These are phyloP conservation scores for Tolypocladium guangdongense DNA, from an alignment of 2,329 filamentous ascomycete species.

Conservation along the genomic window DNA sequence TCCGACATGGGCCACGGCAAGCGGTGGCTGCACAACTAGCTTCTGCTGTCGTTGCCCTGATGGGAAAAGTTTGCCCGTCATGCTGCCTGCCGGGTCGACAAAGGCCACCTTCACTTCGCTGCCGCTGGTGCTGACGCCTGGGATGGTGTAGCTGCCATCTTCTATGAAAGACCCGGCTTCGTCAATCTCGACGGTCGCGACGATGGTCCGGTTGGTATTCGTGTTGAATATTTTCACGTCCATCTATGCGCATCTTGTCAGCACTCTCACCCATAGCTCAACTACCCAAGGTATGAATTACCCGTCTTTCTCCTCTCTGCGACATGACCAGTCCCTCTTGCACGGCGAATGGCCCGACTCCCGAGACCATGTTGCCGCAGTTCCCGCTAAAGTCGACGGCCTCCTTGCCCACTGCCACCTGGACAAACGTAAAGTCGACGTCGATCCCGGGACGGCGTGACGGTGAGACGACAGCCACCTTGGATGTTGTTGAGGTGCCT, in stretches of 20 bases:
- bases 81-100: conserved; percentile 46
- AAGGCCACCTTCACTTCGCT: conserved; percentile 48
- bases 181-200: conserved; percentile 40
- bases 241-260: conserved; percentile 5
- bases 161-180: conserved; percentile 33
- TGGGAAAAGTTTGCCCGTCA: conserved; percentile 47
- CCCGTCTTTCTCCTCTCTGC: conserved; percentile 12
- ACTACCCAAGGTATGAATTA: background rate
- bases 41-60: conserved; percentile 39
- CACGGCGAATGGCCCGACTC: conserved; percentile 48
- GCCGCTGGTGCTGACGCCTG: conserved; percentile 43
- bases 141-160: conserved; percentile 42
- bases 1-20: background rate
- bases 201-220: conserved; percentile 47
- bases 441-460: conserved; percentile 32
- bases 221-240: conserved; percentile 45
- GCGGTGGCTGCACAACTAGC: background rate
- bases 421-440: conserved; percentile 53
- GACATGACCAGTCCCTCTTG: conserved; percentile 32
- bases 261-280: too few species aligned
- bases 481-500: conserved; percentile 49
- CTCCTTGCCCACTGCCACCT: conserved; percentile 44
- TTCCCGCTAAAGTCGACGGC: conserved; percentile 48
- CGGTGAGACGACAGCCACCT: conserved; percentile 45
- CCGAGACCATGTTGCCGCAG: conserved; percentile 52